A percentile compares a stretch with the other conserved stretches of the same genome.
Evolutionary conservation across 108 stramenopile species (phyloP).

Genomic region (Stephanodiscus minutulus): DNA sequence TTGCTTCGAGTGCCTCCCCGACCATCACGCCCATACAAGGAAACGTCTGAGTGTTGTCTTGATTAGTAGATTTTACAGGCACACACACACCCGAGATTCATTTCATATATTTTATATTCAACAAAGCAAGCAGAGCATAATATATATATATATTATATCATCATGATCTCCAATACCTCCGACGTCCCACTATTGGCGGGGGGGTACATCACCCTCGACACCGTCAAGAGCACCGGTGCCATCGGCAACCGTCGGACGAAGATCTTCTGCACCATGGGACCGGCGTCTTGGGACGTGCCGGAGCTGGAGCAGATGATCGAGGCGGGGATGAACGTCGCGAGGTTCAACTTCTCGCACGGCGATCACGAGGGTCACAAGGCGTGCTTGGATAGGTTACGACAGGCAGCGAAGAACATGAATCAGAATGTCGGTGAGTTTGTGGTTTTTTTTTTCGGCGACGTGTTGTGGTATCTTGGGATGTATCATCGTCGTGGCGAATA

Average conservation of each 20-base stretch:
- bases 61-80: no score
- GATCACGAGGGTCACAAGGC: slow-evolving; percentile 79
- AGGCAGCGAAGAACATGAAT: slow-evolving; percentile 70
- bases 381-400: slow-evolving; percentile 64
- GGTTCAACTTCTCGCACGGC: slow-evolving; percentile 92
- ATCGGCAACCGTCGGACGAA: slow-evolving; percentile 56
- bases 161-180: slow-evolving; percentile 66
- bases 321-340: slow-evolving; percentile 80
- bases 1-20: no score
- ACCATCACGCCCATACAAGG: no score
- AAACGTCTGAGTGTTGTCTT: no score
- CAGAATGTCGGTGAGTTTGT: slow-evolving; percentile 47
- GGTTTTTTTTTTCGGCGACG: not conserved
- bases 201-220: slow-evolving; percentile 58
- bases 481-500: not conserved
- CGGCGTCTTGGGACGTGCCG: slow-evolving; percentile 79
- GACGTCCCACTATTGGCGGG: slow-evolving; percentile 63
- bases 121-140: no score
- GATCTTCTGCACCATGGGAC: slow-evolving; percentile 82
- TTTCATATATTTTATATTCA: no score
- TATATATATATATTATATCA: no score
- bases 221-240: slow-evolving; percentile 44
- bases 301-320: slow-evolving; percentile 72
- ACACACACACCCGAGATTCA: no score
- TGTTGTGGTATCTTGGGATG: no score